Evolutionary conservation across 2,329 filamentous ascomycete genomes (phyloP), one percentile per base, ranked within the genome.

Genomic region (Botrytis aclada): DNA sequence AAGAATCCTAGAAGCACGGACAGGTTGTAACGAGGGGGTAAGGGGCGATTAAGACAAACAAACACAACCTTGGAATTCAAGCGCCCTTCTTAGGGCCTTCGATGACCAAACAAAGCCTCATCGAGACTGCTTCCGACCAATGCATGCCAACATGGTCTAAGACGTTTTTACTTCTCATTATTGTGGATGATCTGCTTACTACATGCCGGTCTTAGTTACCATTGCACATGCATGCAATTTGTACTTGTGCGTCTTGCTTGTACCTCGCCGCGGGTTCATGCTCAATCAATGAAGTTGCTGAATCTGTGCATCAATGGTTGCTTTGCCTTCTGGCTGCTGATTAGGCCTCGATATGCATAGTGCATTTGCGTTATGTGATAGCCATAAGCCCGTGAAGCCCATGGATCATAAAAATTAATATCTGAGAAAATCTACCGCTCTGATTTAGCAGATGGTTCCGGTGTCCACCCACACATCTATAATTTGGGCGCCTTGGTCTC

Each of bases 81-180:
- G 61, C 70, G 70, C 70, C 60, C 45, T 70, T 70, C 70, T 71
- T 71, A 71, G 61, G 45, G 60, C 41, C 60, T 66, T 71, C 70
- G 60, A 71, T 71, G 60, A 58, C 45, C 61, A 65, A 67, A 65
- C 61, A 54, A 47, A 51, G 47, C 58, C 60, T 45, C 34, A 34
- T 70, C 67, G 51, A 61, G 54, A 60, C 56, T 70, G 41, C 61
- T 72, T 51, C 67, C 65, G 34, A 66, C 45, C 32, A 64, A 7
- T 64, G 56, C 69, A 70, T 51, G 14, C 60, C 43, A 34, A 70
- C 75, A 78, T 74, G 75, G 74, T 76, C 70, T 69, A 76, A 77
- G 77, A 76, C 75, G 75, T 77, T 79, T 77, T 71, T 74, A 73
- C 72, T 76, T 71, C 73, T 61, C 73, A 61, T 61, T 18, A 29